Base-by-base conservation (phyloP, 805 yeast species). In the Clavispora vitiphila region DNA sequence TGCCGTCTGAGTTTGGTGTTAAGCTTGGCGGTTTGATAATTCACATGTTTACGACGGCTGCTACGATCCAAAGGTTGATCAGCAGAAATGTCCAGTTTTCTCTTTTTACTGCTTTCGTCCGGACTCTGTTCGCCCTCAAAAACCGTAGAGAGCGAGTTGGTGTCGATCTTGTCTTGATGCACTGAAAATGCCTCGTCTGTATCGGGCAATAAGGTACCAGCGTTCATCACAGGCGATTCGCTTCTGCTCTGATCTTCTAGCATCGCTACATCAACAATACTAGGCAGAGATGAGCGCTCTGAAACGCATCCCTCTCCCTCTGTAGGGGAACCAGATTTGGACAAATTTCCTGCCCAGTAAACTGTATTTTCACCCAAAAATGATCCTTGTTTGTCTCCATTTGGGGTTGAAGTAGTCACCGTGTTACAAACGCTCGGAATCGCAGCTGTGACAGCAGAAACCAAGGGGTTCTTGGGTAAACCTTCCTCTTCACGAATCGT, bases 401-500 rank as follows among this genome's bases (percentile, higher is more conserved):
- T 18, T 5, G 60, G 60, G 1, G 60, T 56, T 12, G 60, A 56
- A 5, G 58, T 51, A 2, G 32, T 29, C 2, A 41, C 38, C 6
- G 56, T 55, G 12, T 48, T 35, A 14, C 29, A 26, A 9, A 35
- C 10, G 8, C 32, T 15, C 10, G 20, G 20, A 4, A 29, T 29
- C 20, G 38, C 40, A n/a, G 23, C 29, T 8, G 29, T 10, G 23
- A 51, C 38, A 10, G 44, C 35, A 34, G 52, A 52, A 34, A 58
- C 42, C 30, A 40, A 46, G 1, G 54, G 49, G 29, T 52, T 56
- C 0, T 49, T 41, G 9, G 50, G 38, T 32, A 76, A 49, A 1
- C 73, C 72, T 50, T 76, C 78, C 21, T 60, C 60, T 12, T 47
- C 38, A 48, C 78, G 62, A 11, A 76, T 60, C 1, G 61, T 56